Conservation (phyloP, 441 rosid genomes). For the Dalechampia spathulata region DNA sequence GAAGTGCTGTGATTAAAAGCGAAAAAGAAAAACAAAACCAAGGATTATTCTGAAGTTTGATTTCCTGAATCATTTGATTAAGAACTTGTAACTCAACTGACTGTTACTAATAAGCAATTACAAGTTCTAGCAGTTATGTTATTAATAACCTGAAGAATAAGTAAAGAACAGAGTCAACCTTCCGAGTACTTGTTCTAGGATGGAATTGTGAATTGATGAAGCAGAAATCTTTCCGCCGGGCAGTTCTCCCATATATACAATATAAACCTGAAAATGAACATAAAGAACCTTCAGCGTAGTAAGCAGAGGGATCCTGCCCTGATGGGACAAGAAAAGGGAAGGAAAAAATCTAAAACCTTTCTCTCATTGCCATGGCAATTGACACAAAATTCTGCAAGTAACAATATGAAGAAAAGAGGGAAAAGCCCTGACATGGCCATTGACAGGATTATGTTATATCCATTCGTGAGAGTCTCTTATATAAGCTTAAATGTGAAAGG, state of each 20-base stretch:
- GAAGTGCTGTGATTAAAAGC: slow-evolving; percentile 2
- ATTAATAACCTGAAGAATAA: too few relatives aligned
- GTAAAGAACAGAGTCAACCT: neutral
- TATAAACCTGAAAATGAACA: neutral
- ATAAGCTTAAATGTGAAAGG: too few relatives aligned
- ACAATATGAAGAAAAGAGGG: neutral
- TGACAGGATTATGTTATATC: too few relatives aligned
- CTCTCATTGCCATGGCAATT: slow-evolving; percentile 5
- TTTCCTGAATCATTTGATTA: too few relatives aligned
- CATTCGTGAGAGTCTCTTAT: too few relatives aligned
- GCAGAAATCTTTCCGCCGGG: neutral
- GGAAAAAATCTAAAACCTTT: neutral
- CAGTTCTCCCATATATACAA: slow-evolving; percentile 21
- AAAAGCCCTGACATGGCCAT: neutral
- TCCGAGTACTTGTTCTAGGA: slow-evolving; percentile 7
- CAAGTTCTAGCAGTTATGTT: too few relatives aligned
- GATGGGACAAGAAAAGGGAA: neutral
- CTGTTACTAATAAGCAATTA: too few relatives aligned
- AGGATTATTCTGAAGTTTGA: too few relatives aligned
- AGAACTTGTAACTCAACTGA: neutral
- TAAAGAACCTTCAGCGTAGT: neutral
- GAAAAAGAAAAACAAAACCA: too few relatives aligned
- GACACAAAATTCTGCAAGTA: neutral
- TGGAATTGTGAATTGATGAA: slow-evolving; percentile 1
- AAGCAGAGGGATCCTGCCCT: neutral